These are phyloP conservation scores for Paramecium sonneborni DNA, from an alignment of 73 alveolate species.

Conservation along the genomic window DNA sequence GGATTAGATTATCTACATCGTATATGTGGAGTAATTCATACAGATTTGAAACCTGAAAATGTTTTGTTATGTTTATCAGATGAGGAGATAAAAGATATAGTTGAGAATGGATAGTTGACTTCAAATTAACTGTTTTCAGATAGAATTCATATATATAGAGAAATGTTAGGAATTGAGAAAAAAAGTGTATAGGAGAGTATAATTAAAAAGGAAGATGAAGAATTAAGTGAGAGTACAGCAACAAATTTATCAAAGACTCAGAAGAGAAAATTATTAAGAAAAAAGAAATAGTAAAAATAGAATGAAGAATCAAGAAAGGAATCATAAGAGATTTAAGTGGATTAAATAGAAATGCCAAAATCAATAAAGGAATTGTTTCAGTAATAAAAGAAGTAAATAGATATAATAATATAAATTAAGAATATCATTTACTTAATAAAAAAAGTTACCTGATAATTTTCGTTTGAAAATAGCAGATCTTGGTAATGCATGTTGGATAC, in stretches of 20 bases:
- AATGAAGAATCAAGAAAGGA: slow-evolving; percentile 47
- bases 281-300: slow-evolving; percentile 30
- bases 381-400: neutral
- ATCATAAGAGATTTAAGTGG: neutral
- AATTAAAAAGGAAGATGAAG: neutral
- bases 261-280: slow-evolving; percentile 55
- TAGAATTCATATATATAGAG: slow-evolving; percentile 40
- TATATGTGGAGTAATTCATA: slow-evolving; percentile 94
- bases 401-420: slow-evolving; percentile 44
- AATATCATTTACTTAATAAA: slow-evolving; percentile 6
- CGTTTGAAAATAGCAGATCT: slow-evolving; percentile 90
- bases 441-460: slow-evolving; percentile 69
- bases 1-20: slow-evolving; percentile 98
- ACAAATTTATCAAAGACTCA: slow-evolving; percentile 43
- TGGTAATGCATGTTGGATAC: slow-evolving; percentile 97
- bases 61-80: slow-evolving; percentile 86
- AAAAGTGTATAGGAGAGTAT: neutral
- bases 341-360: neutral
- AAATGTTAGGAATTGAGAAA: slow-evolving; percentile 49
- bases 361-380: slow-evolving; percentile 55
- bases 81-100: slow-evolving; percentile 78
- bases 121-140: slow-evolving; percentile 59
- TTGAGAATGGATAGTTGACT: slow-evolving; percentile 68
- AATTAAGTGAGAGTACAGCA: slow-evolving; percentile 13
- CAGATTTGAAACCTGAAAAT: slow-evolving; percentile 98